Conservation (phyloP, 495 filamentous ascomycete species). For the Xylaria flabelliformis region DNA sequence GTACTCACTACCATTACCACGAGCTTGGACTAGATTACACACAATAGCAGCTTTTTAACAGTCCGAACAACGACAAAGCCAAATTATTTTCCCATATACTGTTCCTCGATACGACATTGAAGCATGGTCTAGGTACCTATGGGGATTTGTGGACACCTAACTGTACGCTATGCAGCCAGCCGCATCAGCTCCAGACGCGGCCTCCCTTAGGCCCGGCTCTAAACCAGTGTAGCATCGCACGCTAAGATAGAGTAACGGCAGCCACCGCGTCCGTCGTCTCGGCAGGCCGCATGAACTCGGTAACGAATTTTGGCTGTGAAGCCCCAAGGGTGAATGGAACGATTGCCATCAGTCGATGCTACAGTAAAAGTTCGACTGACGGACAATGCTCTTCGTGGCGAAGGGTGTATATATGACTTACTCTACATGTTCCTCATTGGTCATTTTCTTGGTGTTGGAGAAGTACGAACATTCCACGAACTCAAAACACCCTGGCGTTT, state of each 20-base stretch:
- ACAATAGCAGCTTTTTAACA: too few relatives aligned
- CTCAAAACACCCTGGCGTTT: neutral
- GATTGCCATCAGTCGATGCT: slow-evolving; percentile 78
- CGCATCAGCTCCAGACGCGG: neutral
- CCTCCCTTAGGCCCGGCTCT: neutral
- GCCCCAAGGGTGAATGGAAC: slow-evolving; percentile 87
- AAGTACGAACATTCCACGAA: neutral
- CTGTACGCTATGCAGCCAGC: neutral
- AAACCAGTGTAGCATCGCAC: neutral
- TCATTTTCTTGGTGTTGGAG: neutral
- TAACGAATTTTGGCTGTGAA: slow-evolving; percentile 89
- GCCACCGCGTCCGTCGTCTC: slow-evolving; percentile 53
- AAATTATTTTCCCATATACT: neutral
- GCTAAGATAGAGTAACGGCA: neutral
- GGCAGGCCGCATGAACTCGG: slow-evolving; percentile 77
- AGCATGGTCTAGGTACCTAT: neutral
- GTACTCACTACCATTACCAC: neutral
- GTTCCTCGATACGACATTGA: neutral
- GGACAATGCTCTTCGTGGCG: slow-evolving; percentile 32
- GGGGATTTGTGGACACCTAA: neutral
- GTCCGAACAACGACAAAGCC: neutral
- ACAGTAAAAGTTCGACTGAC: slow-evolving; percentile 80
- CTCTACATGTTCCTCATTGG: neutral
- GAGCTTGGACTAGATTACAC: neutral
- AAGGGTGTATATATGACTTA: neutral